Evolutionary conservation across 306 rosid genomes (phyloP).

Genomic region (Macrotyloma uniflorum): DNA sequence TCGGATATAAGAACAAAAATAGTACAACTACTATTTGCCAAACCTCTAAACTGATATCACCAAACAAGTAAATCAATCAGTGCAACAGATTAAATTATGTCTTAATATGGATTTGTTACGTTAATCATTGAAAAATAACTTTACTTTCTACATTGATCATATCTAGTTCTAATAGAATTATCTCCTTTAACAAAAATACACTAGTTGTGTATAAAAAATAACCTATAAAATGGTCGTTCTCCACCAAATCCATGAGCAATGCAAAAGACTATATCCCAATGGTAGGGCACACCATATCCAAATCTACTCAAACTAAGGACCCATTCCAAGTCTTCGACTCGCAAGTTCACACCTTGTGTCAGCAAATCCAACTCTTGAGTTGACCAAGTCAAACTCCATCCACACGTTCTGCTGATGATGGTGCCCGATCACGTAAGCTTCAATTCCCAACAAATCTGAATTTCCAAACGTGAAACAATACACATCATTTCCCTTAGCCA

Average conservation of each 20-base stretch:
- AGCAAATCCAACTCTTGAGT: slow-evolving; percentile 76
- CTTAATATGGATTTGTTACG: no score
- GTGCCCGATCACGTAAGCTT: slow-evolving; percentile 78
- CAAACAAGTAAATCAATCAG: no score
- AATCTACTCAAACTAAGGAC: not conserved
- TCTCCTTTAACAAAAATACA: no score
- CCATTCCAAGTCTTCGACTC: slow-evolving; percentile 63
- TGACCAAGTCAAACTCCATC: slow-evolving; percentile 86
- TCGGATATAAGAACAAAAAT: not conserved
- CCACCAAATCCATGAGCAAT: no score
- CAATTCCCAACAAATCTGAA: slow-evolving; percentile 72
- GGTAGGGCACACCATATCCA: not conserved
- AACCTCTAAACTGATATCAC: not conserved
- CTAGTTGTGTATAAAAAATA: no score
- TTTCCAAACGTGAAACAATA: slow-evolving; percentile 86
- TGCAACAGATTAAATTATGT: no score
- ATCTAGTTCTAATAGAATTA: not conserved
- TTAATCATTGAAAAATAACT: no score
- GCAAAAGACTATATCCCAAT: not conserved
- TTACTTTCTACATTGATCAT: no score
- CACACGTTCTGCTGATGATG: slow-evolving; percentile 90
- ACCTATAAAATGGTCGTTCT: no score
- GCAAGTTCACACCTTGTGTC: slow-evolving; percentile 71
- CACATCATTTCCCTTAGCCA: slow-evolving; percentile 61
- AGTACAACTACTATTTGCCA: not conserved